These are phyloP conservation scores for Neurospora sp. DNA, from an alignment of 495 filamentous ascomycete species.

Conservation along the genomic window DNA sequence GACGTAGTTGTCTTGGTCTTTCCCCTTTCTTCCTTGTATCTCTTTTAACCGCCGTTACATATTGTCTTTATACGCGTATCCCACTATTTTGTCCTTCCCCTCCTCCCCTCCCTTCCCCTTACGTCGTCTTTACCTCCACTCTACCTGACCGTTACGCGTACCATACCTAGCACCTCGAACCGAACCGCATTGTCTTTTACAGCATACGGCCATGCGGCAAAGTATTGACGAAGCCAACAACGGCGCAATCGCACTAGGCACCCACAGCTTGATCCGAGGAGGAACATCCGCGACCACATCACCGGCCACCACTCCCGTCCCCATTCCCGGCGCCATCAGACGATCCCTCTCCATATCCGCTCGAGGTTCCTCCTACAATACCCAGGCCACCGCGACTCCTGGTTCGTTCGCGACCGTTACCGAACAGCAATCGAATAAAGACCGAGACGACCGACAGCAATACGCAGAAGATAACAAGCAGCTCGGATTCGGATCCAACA, in stretches of 20 bases:
- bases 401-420: neutral
- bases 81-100: neutral
- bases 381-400: neutral
- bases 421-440: neutral
- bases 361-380: neutral
- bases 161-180: neutral
- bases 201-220: neutral
- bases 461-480: constrained; percentile 8
- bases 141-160: neutral
- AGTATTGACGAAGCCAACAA: neutral
- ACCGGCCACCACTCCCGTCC: neutral
- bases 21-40: neutral
- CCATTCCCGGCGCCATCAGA: neutral
- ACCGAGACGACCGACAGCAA: constrained; percentile 2
- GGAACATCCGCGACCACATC: neutral
- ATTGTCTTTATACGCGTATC: neutral
- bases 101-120: neutral
- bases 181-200: constrained; percentile 3
- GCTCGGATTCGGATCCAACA: constrained; percentile 5
- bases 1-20: neutral
- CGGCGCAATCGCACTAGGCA: constrained; percentile 7
- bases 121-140: constrained; percentile 1
- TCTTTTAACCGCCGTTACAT: too few relatives aligned
- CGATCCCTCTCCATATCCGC: neutral
- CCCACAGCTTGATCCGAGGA: constrained; percentile 1